phyloP scores from a whole-genome alignment of 1,139 yeast genomes.

The Sugiyamaella neomexicana region DNA sequence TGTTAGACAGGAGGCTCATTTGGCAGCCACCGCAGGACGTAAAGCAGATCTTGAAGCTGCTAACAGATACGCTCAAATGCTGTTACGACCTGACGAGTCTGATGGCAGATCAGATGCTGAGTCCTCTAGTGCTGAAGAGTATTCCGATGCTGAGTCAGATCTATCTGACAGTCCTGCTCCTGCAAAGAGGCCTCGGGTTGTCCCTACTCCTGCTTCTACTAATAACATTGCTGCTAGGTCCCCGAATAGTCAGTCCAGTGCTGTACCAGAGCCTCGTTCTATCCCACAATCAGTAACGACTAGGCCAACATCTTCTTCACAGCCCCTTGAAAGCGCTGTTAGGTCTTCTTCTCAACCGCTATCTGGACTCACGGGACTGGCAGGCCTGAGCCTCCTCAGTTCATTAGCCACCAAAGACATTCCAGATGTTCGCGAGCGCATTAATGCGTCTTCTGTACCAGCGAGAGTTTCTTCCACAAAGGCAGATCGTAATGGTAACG shows the following conservation, averaged over 20 bases:
- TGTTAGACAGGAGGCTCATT: neutral
- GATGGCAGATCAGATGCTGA: constrained; percentile 14
- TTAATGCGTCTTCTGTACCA: constrained; percentile 31
- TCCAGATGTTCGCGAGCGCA: constrained; percentile 21
- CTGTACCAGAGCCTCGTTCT: neutral
- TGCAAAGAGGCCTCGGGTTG: constrained; percentile 25
- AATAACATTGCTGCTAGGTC: neutral
- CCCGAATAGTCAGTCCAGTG: neutral
- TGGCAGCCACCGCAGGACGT: neutral
- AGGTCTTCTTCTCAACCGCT: constrained; percentile 1
- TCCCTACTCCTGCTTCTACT: constrained; percentile 24
- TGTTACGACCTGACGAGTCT: constrained; percentile 4
- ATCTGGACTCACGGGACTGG: neutral
- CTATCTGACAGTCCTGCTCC: constrained; percentile 28
- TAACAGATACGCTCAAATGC: constrained; percentile 3
- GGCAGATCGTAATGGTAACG: constrained; percentile 55
- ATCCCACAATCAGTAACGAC: neutral
- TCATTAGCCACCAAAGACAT: constrained; percentile 18
- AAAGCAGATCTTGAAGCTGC: constrained; percentile 8
- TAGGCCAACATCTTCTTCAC: neutral
- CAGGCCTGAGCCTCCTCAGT: constrained; percentile 20
- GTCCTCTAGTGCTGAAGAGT: constrained; percentile 17
- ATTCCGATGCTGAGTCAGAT: constrained; percentile 24
- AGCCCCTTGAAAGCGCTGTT: constrained; percentile 2
- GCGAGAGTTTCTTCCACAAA: constrained; percentile 29